phyloP scores from a whole-genome alignment of 1,139 yeast species.

The Wickerhamiella infanticola region DNA sequence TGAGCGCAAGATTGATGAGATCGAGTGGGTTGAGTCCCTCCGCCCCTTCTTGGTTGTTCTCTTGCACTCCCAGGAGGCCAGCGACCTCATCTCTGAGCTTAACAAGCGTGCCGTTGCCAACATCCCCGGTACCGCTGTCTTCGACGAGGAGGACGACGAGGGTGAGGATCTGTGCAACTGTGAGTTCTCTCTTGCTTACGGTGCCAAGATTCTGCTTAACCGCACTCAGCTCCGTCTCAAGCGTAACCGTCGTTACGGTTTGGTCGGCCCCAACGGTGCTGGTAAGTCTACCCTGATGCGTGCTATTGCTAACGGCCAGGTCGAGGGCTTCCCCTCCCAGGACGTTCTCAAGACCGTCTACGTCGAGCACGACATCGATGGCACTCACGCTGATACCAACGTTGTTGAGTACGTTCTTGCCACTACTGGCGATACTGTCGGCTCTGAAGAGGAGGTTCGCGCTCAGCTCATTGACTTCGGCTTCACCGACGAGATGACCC shows the following conservation, averaged over 20 bases:
- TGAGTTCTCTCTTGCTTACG: slow-evolving; percentile 99
- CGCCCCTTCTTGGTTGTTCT: slow-evolving; percentile 92
- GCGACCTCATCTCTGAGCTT: slow-evolving; percentile 82
- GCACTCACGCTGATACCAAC: slow-evolving; percentile 90
- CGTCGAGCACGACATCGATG: slow-evolving; percentile 99
- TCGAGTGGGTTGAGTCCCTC: slow-evolving; percentile 75
- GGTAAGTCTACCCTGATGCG: slow-evolving; percentile 99
- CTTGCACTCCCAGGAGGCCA: slow-evolving; percentile 86
- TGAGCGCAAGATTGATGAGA: slow-evolving; percentile 90
- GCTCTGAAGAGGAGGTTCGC: slow-evolving; percentile 49
- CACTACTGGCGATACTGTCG: slow-evolving; percentile 32
- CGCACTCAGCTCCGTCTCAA: slow-evolving; percentile 97
- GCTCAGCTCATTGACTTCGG: slow-evolving; percentile 70
- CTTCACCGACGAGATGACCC: slow-evolving; percentile 83
- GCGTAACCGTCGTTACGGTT: slow-evolving; percentile 99
- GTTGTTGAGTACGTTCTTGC: slow-evolving; percentile 82
- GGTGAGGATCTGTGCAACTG: slow-evolving; percentile 99
- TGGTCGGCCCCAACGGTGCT: slow-evolving; percentile 99
- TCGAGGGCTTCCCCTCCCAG: slow-evolving; percentile 98
- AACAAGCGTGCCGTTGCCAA: slow-evolving; percentile 94
- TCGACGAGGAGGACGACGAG: slow-evolving; percentile 98
- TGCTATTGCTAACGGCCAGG: slow-evolving; percentile 99
- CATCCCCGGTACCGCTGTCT: slow-evolving; percentile 90
- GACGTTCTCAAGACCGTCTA: slow-evolving; percentile 97
- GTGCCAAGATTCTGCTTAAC: slow-evolving; percentile 99